These are phyloP conservation scores for Umbelopsis sp. DNA, from an alignment of 192 early-diverging fungal species.

Conservation along the genomic window DNA sequence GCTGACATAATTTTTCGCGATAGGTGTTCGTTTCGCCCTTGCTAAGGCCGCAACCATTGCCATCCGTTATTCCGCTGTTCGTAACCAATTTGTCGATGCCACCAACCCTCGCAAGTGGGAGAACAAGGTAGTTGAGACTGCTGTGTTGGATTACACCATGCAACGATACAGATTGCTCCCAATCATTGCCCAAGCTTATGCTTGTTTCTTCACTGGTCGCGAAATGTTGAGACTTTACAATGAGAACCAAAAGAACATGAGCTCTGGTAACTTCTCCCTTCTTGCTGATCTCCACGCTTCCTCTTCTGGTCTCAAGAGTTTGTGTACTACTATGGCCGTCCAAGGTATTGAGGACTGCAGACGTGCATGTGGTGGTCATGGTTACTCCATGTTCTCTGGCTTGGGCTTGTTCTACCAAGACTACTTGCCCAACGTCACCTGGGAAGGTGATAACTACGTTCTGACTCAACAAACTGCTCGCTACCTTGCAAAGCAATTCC, in stretches of 20 bases:
- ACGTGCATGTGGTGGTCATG: slow-evolving; percentile 78
- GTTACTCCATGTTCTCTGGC: slow-evolving; percentile 76
- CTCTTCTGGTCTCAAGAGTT: slow-evolving; percentile 72
- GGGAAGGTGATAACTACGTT: slow-evolving; percentile 87
- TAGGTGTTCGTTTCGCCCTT: slow-evolving; percentile 54
- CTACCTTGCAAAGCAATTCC: slow-evolving; percentile 74
- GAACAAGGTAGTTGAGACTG: slow-evolving; percentile 60
- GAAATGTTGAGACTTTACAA: slow-evolving; percentile 67
- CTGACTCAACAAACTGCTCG: slow-evolving; percentile 85
- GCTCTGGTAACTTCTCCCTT: slow-evolving; percentile 62
- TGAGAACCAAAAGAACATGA: slow-evolving; percentile 58
- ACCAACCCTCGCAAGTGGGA: slow-evolving; percentile 51
- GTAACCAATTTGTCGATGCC: slow-evolving; percentile 73
- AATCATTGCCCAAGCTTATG: slow-evolving; percentile 72
- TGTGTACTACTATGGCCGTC: slow-evolving; percentile 70
- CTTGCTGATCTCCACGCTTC: slow-evolving; percentile 78
- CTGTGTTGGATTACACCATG: slow-evolving; percentile 79
- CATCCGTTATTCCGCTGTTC: slow-evolving; percentile 69
- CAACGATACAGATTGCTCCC: slow-evolving; percentile 77
- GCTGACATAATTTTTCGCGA: not conserved
- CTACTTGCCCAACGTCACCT: slow-evolving; percentile 74
- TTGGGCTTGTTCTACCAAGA: slow-evolving; percentile 69
- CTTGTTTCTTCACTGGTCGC: slow-evolving; percentile 70
- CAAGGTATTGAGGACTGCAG: slow-evolving; percentile 75
- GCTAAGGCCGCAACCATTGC: slow-evolving; percentile 75